phyloP scores from a whole-genome alignment of 169 alveolate species.

The Eimeria maxima region DNA sequence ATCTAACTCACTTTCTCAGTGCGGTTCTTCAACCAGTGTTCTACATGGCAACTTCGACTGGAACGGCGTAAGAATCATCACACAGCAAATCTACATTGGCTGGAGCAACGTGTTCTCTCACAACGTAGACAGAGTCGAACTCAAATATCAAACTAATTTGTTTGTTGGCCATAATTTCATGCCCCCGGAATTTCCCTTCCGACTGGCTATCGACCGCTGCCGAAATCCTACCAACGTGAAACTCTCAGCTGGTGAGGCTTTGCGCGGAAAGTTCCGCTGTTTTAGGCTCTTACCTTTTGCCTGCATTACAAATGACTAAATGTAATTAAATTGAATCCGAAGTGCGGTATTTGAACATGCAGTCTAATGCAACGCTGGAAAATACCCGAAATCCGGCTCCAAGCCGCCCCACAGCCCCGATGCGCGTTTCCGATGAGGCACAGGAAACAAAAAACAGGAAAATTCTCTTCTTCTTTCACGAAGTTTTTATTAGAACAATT shows the following conservation, averaged over 20 bases:
- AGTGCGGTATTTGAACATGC: neutral
- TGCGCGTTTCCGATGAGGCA: neutral
- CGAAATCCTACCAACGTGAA: neutral
- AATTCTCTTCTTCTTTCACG: neutral
- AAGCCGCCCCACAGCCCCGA: conserved; percentile 31
- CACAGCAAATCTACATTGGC: neutral
- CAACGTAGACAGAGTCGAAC: too few relatives aligned
- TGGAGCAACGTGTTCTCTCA: neutral
- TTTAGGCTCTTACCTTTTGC: neutral
- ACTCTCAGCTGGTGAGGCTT: neutral
- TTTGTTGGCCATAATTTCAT: neutral
- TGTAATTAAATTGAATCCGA: neutral
- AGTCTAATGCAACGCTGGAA: neutral
- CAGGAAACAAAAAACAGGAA: neutral
- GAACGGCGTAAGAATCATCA: too few relatives aligned
- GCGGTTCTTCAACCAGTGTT: neutral
- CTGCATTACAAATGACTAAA: neutral
- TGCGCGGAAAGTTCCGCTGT: neutral
- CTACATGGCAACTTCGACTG: neutral
- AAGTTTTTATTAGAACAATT: neutral
- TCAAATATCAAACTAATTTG: neutral
- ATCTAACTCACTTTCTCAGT: neutral
- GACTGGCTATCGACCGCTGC: neutral
- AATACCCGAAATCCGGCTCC: neutral
- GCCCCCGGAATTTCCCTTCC: neutral